Percentiles rank a stretch among this genome's conserved stretches.
These are phyloP conservation scores for Clarireedia paspali DNA, from an alignment of 2,329 filamentous ascomycete species.

Conservation along the genomic window DNA sequence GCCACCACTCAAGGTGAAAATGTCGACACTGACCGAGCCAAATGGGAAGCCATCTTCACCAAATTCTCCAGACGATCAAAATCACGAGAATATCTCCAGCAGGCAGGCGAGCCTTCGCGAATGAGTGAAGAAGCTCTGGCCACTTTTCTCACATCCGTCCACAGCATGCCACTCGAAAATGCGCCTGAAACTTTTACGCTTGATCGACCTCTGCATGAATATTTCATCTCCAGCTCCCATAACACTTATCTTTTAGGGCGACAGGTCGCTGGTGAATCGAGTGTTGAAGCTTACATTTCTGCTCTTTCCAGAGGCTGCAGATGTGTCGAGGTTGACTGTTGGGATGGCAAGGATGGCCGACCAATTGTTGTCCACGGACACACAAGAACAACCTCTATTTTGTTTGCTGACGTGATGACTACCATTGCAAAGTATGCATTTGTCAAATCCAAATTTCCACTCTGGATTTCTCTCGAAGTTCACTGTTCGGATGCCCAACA, in stretches of 20 bases:
- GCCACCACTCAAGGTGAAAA: conserved; percentile 67
- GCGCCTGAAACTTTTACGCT: conserved; percentile 56
- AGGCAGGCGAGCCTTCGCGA: conserved; percentile 40
- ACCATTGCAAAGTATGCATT: conserved; percentile 96
- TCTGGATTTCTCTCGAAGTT: conserved; percentile 93
- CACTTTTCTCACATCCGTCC: conserved; percentile 65
- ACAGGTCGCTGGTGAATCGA: conserved; percentile 83
- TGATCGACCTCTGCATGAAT: conserved; percentile 85
- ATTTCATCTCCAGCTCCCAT: conserved; percentile 97
- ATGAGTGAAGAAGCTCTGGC: conserved; percentile 78
- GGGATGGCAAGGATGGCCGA: conserved; percentile 77
- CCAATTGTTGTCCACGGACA: conserved; percentile 88
- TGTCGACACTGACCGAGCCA: conserved; percentile 53
- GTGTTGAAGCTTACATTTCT: conserved; percentile 89
- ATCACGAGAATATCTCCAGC: conserved; percentile 35
- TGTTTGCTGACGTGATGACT: conserved; percentile 85
- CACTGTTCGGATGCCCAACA: conserved; percentile 85
- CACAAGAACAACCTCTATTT: conserved; percentile 80
- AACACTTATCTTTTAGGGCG: conserved; percentile 94
- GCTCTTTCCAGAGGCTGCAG: conserved; percentile 84
- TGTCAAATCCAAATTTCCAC: conserved; percentile 72
- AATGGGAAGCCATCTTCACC: conserved; percentile 68
- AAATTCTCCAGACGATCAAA: conserved; percentile 57
- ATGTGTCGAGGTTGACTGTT: conserved; percentile 96
- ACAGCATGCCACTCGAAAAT: conserved; percentile 60